Evolutionary conservation across 2,329 filamentous ascomycete genomes (phyloP).

Genomic region (Cordyceps tenuipes): DNA sequence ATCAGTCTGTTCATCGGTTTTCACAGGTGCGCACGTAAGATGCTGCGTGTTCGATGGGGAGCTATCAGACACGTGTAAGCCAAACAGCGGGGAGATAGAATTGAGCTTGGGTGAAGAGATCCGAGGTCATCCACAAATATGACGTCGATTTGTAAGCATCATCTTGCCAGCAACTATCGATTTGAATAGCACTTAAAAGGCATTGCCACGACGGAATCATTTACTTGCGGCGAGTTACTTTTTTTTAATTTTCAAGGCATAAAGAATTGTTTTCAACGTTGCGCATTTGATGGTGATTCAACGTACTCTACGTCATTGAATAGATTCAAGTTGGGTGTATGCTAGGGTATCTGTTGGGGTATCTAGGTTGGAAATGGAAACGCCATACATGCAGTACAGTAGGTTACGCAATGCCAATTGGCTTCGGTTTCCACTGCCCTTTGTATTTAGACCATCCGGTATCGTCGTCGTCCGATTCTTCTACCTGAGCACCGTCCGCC

Average conservation of each 20-base stretch:
- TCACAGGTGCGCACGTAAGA: background rate
- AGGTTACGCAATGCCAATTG: constrained; percentile 45
- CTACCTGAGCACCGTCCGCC: constrained; percentile 11
- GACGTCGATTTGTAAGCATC: constrained; percentile 11
- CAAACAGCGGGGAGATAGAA: background rate
- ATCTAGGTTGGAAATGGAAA: background rate
- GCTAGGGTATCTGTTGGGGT: background rate
- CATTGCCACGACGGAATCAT: background rate
- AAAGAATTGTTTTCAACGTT: background rate
- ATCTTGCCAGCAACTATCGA: background rate
- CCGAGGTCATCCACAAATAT: constrained; percentile 7
- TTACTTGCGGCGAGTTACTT: too few relatives aligned
- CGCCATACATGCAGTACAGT: background rate
- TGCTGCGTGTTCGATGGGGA: background rate
- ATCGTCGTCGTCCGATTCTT: constrained; percentile 14
- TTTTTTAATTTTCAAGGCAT: background rate
- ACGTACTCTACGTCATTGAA: background rate
- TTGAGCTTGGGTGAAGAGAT: background rate
- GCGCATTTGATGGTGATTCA: background rate
- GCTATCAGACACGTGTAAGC: background rate
- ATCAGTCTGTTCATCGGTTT: constrained; percentile 35
- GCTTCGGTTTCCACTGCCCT: constrained; percentile 48
- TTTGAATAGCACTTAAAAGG: background rate
- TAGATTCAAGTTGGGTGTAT: background rate
- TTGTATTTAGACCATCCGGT: constrained; percentile 41